Evolutionary conservation across 495 filamentous ascomycete genomes (phyloP).

Genomic region (Tuber indicum): DNA sequence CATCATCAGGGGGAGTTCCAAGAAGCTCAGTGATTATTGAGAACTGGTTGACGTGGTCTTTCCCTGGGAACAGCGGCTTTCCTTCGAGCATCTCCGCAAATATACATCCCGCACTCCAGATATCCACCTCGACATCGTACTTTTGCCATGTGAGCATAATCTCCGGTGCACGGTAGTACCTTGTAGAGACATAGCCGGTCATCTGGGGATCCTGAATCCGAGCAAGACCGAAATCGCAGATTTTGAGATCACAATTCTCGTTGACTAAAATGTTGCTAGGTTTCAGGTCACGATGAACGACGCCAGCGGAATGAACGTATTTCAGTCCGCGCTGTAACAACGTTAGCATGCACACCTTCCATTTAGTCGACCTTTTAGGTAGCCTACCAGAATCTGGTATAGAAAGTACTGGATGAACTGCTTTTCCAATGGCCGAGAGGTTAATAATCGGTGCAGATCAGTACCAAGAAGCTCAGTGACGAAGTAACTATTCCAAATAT

Average conservation of each 20-base stretch:
- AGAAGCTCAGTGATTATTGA: conserved; percentile 98
- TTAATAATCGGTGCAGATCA: conserved; percentile 90
- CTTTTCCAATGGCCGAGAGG: conserved; percentile 92
- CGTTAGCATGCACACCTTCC: neutral
- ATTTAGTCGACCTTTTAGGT: neutral
- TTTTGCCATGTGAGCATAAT: conserved; percentile 99
- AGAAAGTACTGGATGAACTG: conserved; percentile 99
- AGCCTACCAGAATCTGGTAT: conserved; percentile 88
- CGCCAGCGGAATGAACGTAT: conserved; percentile 97
- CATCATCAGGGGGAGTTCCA: conserved; percentile 96
- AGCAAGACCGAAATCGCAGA: conserved; percentile 96
- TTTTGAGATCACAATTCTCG: conserved; percentile 98
- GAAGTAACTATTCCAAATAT: conserved; percentile 64
- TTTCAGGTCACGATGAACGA: conserved; percentile 95
- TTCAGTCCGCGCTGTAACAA: conserved; percentile 76
- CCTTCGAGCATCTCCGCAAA: conserved; percentile 99
- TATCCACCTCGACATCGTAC: conserved; percentile 98
- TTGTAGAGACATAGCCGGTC: conserved; percentile 97
- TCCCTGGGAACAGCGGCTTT: conserved; percentile 95
- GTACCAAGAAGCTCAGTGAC: conserved; percentile 97
- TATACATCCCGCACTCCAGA: conserved; percentile 98
- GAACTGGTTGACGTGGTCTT: conserved; percentile 99
- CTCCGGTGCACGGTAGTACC: conserved; percentile 97
- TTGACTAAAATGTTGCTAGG: conserved; percentile 98
- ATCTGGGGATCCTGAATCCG: conserved; percentile 99